Conservation (phyloP, 1,139 yeast species). For the Pneumocystis oryctolagi region DNA sequence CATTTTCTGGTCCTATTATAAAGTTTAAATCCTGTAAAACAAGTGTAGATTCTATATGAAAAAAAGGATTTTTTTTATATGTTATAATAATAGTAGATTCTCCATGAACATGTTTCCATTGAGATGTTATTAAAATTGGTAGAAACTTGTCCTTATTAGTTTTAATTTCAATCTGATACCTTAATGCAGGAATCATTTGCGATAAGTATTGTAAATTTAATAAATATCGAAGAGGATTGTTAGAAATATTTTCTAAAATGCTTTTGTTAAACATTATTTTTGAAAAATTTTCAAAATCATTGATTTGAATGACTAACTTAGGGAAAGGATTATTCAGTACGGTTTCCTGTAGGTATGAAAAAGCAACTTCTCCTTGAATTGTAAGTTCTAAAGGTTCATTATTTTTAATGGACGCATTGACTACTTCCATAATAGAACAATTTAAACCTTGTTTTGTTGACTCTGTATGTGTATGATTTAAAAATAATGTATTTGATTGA, state of each 20-base stretch:
- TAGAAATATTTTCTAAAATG: background rate
- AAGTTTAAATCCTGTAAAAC: background rate
- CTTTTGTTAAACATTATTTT: background rate
- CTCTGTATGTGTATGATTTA: background rate
- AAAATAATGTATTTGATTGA: background rate
- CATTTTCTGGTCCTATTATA: background rate
- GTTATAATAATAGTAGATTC: background rate
- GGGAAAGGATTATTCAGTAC: background rate
- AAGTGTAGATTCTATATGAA: background rate
- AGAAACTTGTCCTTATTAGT: background rate
- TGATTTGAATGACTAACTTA: background rate
- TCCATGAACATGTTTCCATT: background rate
- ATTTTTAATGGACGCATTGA: background rate
- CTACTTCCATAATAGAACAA: background rate
- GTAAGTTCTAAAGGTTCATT: background rate
- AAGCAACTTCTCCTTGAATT: background rate
- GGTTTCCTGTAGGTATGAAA: background rate
- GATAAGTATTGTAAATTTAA: background rate
- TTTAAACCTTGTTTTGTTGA: background rate
- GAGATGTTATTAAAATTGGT: background rate
- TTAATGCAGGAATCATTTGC: background rate
- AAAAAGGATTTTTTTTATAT: background rate
- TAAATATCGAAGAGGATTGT: background rate
- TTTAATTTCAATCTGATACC: background rate
- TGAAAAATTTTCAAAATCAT: background rate